Base-by-base conservation (phyloP, 2,329 filamentous ascomycete genomes). In the Ophiostoma sp. region DNA sequence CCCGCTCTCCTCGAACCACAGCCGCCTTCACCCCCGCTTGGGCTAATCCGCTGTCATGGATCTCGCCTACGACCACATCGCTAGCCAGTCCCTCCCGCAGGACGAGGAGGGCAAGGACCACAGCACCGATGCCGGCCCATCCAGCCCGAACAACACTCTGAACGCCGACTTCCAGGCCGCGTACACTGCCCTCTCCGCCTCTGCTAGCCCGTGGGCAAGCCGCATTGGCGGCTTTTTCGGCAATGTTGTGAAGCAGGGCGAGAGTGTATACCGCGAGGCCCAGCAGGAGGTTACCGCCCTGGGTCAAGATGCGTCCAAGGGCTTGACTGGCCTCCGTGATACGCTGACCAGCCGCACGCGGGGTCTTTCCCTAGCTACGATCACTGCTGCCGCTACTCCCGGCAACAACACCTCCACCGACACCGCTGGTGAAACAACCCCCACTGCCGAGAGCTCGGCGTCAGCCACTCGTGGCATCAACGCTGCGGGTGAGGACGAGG, bases 61-160 rank as follows among this genome's bases (percentile, higher is more conserved):
- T 85, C 84, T 96, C 76, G 93, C 93, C 62, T 99, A 98, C 84
- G 95, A 99, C 76, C 93, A 97, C 78, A 96, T 98, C 75, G 89
- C 92, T 77, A 92, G 97, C 81, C 89, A 95, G 77, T 85, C 87
- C 66, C 84, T 91, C 71, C 82, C 85, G 52, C 84, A 87, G 74
- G 82, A 88, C 69, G 76, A 82, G 70, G 81, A 85, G 71, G 80
- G 79, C 81, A 70, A 72, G 72, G 70, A 73, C 16, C 69, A 52
- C 27, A 42, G 69, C 71, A 78, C 79, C 70, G 65, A 66, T n/a
- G 40, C 65, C 16, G 47, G 52, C n/a, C 41, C 65, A 7, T 16
- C 64, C 18, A 49, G 18, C 60, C 38, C 45, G 9, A 64, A 44
- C 16, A 64, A 80, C 68, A 85, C 89, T 66, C 84, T 99, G 73